A percentile compares a stretch with the other conserved stretches of the same genome.
phyloP scores from a whole-genome alignment of 1,139 yeast genomes.

The Debaryomyces sp. region DNA sequence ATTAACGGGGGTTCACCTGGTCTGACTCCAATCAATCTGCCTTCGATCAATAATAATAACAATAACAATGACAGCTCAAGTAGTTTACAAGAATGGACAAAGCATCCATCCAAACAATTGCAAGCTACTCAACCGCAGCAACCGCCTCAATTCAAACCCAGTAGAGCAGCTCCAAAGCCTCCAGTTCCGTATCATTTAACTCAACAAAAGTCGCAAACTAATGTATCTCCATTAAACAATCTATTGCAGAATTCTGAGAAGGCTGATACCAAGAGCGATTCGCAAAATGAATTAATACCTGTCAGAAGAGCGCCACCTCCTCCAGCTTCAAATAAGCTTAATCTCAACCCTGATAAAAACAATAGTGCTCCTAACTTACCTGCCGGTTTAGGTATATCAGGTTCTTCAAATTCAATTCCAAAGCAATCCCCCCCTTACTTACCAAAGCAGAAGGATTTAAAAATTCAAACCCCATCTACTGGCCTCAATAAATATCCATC shows the following conservation, averaged over 20 bases:
- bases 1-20: constrained; percentile 41
- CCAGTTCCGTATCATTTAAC: constrained; percentile 46
- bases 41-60: constrained; percentile 17
- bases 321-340: constrained; percentile 27
- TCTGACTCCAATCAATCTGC: constrained; percentile 34
- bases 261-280: constrained; percentile 4
- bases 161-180: constrained; percentile 48
- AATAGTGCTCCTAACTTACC: constrained; percentile 14
- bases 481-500: constrained; percentile 18
- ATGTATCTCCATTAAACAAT: constrained; percentile 38
- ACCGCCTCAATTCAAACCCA: constrained; percentile 33
- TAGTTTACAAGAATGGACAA: constrained; percentile 45
- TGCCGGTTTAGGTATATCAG: constrained; percentile 26
- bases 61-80: constrained; percentile 10
- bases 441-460: constrained; percentile 32
- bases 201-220: constrained; percentile 22
- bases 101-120: constrained; percentile 32
- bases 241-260: constrained; percentile 31
- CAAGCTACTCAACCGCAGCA: constrained; percentile 16
- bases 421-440: constrained; percentile 36
- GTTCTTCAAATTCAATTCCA: constrained; percentile 23
- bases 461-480: constrained; percentile 23
- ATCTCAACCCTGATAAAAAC: not conserved
- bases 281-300: constrained; percentile 40
- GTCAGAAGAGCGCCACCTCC: constrained; percentile 61